Base-by-base conservation (phyloP, 2,329 filamentous ascomycete species). In the Hypoxylon sp. region DNA sequence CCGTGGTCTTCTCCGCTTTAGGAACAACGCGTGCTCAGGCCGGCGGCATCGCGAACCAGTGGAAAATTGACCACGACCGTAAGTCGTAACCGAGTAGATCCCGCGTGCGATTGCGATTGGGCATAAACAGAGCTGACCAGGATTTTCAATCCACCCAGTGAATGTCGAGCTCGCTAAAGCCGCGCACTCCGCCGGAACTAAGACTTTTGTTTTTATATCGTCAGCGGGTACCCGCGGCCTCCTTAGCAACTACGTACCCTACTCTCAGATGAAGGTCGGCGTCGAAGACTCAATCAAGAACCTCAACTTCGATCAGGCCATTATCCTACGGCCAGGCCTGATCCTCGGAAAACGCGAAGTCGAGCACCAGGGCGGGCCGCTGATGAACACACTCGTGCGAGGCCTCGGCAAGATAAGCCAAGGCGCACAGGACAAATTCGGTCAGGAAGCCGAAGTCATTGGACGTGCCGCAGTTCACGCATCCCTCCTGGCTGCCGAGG, bases 41-140 rank as follows among this genome's bases (percentile, higher is more conserved):
- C 0, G 94, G 94, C 68, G 85, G 91, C 63, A 82, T 97, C 71
- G 91, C 89, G 29, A 89, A 90, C 68, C 95, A 98, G 81, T 92
- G 93, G 82, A 92, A 92, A 77, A 92, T 98, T 71, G 95, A 98
- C 82, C 88, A 94, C 77, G 94, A 96, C 76, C 84, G 77, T 79
- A 59, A 68, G 77, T 71, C n/a, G 6, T 33, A 50, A 13, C 14
- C 19, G 24, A 8, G 48, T 10, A n/a, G 17, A 17, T 17, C 31
- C 44, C 13, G 10, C 37, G 14, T 33, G 26, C 19, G 17, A 17
- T 53, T 35, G 10, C 14, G 9, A 26, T 37, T 5, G 4, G 0
- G 13, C 2, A 1, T n/a, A 42, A 51, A 22, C 9, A 39, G 46
- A 13, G 37, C 53, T 67, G 56, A 67, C 58, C 46, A 24, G 4